Evolutionary conservation across 805 yeast genomes (phyloP), one percentile per base, ranked within the genome.

Genomic region (Yamadazyma phyllophila): DNA sequence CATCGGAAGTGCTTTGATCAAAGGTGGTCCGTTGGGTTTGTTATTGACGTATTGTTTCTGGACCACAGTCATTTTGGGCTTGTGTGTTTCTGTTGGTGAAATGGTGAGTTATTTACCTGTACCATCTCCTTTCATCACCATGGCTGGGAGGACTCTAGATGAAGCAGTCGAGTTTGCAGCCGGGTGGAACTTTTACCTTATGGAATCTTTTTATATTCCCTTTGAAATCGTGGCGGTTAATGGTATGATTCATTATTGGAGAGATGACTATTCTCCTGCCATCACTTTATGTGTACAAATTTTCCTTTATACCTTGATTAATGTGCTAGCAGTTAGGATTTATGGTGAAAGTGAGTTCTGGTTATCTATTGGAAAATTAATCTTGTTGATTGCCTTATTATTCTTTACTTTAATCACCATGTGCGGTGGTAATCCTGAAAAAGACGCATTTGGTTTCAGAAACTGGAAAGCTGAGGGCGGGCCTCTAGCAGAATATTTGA

Each of bases 161-260:
- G 71, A 67, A 47, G 60, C 67, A 24, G 41, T 66, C 39, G 73
- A 66, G 14, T 67, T 67, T 54, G 67, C 70, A 4, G 48, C 66
- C 37, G 72, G 71, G 7, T 66, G 71, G 71, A 67, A 66, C 51
- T 67, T 47, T 30, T 50, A 43, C 35, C 46, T 50, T 30, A 50
- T 47, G 53, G 51, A 55, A 39, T 44, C 53, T 11, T 60, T 72
- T 45, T 72, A 71, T 51, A 71, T 74, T 53, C 79, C 80, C 10
- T 73, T 73, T 66, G 61, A 76, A 66, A 64, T 74, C 43, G 69
- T 73, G 14, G 67, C 71, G 53, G 76, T 76, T 43, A 78, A 80
- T 48, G 74, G 80, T 17, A 74, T 80, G 71, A 62, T 81, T 31
- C 81, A 75, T 53, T 76, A 62, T 53, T 76, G 81, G 81, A 60